These are phyloP conservation scores for Leishmania amazonensis DNA, from an alignment of 208 protist genomes.

Conservation along the genomic window DNA sequence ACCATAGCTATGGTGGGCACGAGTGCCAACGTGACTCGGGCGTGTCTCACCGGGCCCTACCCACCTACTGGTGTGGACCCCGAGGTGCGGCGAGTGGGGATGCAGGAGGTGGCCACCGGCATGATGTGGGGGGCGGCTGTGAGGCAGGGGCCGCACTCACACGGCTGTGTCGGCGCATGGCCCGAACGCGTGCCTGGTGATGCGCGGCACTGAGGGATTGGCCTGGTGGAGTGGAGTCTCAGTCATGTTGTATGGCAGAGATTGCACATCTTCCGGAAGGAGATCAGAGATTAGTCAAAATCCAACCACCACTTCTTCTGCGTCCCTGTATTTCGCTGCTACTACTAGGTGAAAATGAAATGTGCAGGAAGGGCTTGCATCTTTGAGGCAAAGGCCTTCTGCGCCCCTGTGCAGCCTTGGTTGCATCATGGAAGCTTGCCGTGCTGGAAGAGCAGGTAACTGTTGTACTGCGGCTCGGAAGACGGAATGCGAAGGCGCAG, in stretches of 20 bases:
- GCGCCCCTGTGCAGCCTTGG: not conserved
- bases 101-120: not conserved
- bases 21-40: not conserved
- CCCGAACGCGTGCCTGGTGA: not conserved
- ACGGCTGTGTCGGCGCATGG: not conserved
- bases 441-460: not conserved
- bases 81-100: too few species aligned
- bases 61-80: not conserved
- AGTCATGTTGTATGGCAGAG: not conserved
- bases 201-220: not conserved
- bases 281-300: too few species aligned
- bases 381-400: not conserved
- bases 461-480: not conserved
- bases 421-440: not conserved
- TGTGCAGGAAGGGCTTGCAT: fast-evolving
- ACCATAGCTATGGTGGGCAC: not conserved
- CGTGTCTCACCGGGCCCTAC: not conserved
- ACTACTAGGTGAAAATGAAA: not conserved
- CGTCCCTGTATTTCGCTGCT: not conserved
- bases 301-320: not conserved
- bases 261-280: too few species aligned
- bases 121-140: not conserved
- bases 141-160: too few species aligned
- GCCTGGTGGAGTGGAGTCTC: not conserved
- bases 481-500: not conserved